phyloP scores from a whole-genome alignment of 2,329 filamentous ascomycete genomes.

The Xylaria sp. region DNA sequence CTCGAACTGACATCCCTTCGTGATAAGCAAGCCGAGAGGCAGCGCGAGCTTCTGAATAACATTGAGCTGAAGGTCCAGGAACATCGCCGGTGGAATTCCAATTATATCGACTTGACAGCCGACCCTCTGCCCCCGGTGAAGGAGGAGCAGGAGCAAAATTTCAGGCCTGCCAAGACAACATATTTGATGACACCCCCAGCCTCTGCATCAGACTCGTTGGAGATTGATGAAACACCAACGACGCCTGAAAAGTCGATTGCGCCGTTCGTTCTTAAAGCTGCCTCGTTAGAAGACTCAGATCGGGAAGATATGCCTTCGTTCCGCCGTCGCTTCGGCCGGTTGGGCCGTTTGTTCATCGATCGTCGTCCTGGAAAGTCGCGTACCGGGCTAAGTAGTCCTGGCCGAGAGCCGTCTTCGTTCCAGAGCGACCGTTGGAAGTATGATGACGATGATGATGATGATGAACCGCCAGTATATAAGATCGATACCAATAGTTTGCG shows the following conservation, averaged over 20 bases:
- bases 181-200: conserved; percentile 74
- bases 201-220: conserved; percentile 66
- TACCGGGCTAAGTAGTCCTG: conserved; percentile 42
- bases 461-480: conserved; percentile 78
- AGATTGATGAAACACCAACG: conserved; percentile 59
- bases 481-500: conserved; percentile 75
- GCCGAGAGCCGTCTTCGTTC: conserved; percentile 49
- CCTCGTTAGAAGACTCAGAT: conserved; percentile 53
- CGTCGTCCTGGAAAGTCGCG: conserved; percentile 70
- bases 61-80: conserved; percentile 89
- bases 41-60: conserved; percentile 81
- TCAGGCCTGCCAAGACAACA: conserved; percentile 77
- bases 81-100: conserved; percentile 90
- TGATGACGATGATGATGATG: conserved; percentile 80
- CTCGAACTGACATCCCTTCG: conserved; percentile 81
- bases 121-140: conserved; percentile 83
- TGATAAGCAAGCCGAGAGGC: conserved; percentile 82
- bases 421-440: conserved; percentile 82
- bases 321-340: conserved; percentile 83
- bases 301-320: conserved; percentile 69
- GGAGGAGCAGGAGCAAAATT: conserved; percentile 71
- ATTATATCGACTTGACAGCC: conserved; percentile 87
- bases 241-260: conserved; percentile 47
- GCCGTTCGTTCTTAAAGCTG: conserved; percentile 59
- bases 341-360: conserved; percentile 89